Conservation (phyloP, 2,329 filamentous ascomycete species). For the Penicillium sp. region DNA sequence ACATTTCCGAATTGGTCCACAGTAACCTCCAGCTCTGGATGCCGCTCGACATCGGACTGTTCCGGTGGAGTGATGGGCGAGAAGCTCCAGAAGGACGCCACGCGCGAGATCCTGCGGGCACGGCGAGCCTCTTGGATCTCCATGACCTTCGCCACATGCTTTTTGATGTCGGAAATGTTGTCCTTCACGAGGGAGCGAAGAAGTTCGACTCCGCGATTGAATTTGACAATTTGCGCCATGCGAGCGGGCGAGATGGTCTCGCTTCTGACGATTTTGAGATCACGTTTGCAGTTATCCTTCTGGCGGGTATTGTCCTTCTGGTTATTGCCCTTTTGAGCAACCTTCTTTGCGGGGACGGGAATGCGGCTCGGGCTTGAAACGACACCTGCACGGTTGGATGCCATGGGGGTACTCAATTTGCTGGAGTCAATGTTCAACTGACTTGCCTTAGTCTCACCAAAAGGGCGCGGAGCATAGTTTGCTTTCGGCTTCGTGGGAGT, state of each 20-base stretch:
- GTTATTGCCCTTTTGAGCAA: background rate
- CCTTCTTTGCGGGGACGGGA: background rate
- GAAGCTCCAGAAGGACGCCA: conserved; percentile 46
- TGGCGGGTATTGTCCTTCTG: background rate
- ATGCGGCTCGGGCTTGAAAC: background rate
- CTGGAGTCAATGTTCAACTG: conserved; percentile 1
- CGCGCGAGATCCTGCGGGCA: conserved; percentile 31
- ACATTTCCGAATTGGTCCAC: conserved; percentile 22
- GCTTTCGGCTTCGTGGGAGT: conserved; percentile 4
- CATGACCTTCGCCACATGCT: conserved; percentile 28
- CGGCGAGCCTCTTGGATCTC: conserved; percentile 29
- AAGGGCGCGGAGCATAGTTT: conserved; percentile 25
- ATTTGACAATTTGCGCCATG: conserved; percentile 19
- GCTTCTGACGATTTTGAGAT: background rate
- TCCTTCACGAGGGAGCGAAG: conserved; percentile 31
- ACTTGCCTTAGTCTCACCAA: conserved; percentile 20
- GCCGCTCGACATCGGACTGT: background rate
- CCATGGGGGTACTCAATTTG: background rate
- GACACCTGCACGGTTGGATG: background rate
- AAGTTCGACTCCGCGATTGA: conserved; percentile 28
- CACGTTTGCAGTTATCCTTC: no score
- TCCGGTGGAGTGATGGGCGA: conserved; percentile 27
- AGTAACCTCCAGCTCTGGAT: background rate
- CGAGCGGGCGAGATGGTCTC: conserved; percentile 4
- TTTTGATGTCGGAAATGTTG: conserved; percentile 31